Evolutionary conservation across 345 rosid genomes (phyloP).

Genomic region (Moricandia arvensis): DNA sequence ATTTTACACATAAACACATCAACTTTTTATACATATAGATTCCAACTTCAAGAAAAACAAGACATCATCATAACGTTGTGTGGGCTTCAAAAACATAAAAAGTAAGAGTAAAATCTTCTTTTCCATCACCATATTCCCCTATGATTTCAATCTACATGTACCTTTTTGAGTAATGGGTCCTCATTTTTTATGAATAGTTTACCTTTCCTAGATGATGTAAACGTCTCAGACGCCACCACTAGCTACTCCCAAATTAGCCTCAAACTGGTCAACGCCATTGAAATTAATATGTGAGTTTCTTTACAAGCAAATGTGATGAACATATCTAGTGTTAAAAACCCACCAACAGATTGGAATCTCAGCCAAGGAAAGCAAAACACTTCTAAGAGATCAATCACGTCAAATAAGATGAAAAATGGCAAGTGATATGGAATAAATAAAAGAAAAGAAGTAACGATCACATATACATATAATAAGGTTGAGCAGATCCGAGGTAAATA

Average conservation of each 20-base stretch:
- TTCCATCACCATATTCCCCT: slow-evolving; percentile 22
- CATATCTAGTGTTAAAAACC: not conserved
- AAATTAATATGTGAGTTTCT: not conserved
- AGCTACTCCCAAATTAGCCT: not conserved
- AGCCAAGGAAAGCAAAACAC: not conserved
- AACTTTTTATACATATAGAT: not conserved
- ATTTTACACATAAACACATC: slow-evolving; percentile 3
- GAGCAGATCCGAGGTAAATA: not conserved
- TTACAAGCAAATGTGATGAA: not conserved
- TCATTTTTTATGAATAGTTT: slow-evolving; percentile 13
- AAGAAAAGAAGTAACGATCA: not conserved
- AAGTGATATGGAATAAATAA: not conserved
- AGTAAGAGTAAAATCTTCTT: slow-evolving; percentile 20
- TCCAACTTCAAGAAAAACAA: slow-evolving; percentile 13
- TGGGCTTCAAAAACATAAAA: slow-evolving; percentile 25
- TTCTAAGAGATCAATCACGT: not conserved
- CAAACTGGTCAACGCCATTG: slow-evolving; percentile 25
- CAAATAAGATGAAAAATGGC: not conserved
- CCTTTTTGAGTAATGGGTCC: slow-evolving; percentile 7
- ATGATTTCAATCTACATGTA: slow-evolving; percentile 31
- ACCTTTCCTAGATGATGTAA: slow-evolving; percentile 33
- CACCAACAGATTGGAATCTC: not conserved
- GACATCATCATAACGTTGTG: slow-evolving; percentile 30
- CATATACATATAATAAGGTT: not conserved
- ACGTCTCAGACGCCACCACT: slow-evolving; percentile 32